These are phyloP conservation scores for Colletotrichum sp. DNA, from an alignment of 2,329 filamentous ascomycete genomes.

Conservation along the genomic window DNA sequence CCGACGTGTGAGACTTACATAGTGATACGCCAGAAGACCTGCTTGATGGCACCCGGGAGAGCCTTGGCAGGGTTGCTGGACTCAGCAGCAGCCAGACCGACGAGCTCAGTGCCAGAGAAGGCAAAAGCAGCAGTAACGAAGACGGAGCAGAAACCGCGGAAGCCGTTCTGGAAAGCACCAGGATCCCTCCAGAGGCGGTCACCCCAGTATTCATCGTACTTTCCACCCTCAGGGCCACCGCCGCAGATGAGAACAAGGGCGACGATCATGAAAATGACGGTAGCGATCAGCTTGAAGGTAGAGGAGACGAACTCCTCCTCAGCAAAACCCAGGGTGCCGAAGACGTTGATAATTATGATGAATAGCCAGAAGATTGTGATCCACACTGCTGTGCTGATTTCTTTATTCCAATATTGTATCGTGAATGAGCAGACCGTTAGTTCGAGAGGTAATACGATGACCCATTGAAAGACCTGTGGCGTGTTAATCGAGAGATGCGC, in stretches of 20 bases:
- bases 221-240: constrained; percentile 53
- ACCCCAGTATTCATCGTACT: constrained; percentile 47
- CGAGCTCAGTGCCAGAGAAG: constrained; percentile 71
- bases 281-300: constrained; percentile 60
- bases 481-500: not conserved
- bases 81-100: constrained; percentile 74
- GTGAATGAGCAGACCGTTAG: constrained; percentile 56
- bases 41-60: constrained; percentile 80
- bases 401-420: constrained; percentile 54
- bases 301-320: constrained; percentile 63
- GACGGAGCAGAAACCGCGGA: constrained; percentile 71
- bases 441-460: constrained; percentile 54
- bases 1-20: constrained; percentile 23
- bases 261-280: constrained; percentile 66
- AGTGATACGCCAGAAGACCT: constrained; percentile 64
- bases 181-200: constrained; percentile 46
- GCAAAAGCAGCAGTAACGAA: constrained; percentile 75
- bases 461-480: constrained; percentile 49
- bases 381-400: constrained; percentile 54
- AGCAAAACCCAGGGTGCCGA: constrained; percentile 57
- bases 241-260: constrained; percentile 62
- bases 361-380: constrained; percentile 57
- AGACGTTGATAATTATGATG: constrained; percentile 57
- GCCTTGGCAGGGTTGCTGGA: constrained; percentile 70
- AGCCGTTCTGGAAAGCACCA: constrained; percentile 69